Percentiles rank a stretch among this genome's conserved stretches.
phyloP scores from a whole-genome alignment of 208 protist genomes.

The Leishmania mexicana region DNA sequence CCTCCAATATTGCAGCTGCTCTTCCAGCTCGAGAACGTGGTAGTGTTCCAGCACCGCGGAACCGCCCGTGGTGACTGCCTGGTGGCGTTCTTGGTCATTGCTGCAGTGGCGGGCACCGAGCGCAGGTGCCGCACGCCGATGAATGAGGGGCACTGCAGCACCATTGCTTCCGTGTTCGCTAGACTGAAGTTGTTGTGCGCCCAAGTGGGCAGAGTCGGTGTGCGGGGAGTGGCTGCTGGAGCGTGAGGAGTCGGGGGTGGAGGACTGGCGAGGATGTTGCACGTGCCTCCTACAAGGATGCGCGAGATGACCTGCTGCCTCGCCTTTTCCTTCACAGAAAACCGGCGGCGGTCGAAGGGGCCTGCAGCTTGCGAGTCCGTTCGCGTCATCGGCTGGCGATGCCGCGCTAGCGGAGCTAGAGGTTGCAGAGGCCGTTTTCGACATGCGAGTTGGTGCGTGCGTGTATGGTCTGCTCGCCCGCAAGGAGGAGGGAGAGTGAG shows the following conservation, averaged over 20 bases:
- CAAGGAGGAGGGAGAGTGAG: not conserved
- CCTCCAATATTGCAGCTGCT: conserved; percentile 35
- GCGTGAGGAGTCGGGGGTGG: not conserved
- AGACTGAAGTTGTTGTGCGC: not conserved
- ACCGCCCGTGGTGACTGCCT: not conserved
- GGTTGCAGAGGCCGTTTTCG: not conserved
- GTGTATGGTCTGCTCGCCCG: not conserved
- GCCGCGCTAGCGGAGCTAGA: not conserved
- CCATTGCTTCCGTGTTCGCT: not conserved
- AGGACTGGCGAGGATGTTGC: not conserved
- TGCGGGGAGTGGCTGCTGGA: not conserved
- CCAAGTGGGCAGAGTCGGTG: not conserved
- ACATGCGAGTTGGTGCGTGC: not conserved
- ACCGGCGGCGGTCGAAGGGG: not conserved
- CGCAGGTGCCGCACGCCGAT: conserved; percentile 2
- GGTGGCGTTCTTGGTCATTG: not conserved
- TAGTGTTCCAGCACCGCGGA: conserved; percentile 20
- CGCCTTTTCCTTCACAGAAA: not conserved
- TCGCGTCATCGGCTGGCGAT: not conserved
- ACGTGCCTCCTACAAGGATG: not conserved
- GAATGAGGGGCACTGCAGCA: conserved; percentile 6
- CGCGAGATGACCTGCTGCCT: not conserved
- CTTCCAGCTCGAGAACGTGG: conserved; percentile 30
- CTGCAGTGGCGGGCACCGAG: not conserved
- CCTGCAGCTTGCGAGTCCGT: not conserved